phyloP scores from a whole-genome alignment of 208 protist species.

The Crithidia bombi region DNA sequence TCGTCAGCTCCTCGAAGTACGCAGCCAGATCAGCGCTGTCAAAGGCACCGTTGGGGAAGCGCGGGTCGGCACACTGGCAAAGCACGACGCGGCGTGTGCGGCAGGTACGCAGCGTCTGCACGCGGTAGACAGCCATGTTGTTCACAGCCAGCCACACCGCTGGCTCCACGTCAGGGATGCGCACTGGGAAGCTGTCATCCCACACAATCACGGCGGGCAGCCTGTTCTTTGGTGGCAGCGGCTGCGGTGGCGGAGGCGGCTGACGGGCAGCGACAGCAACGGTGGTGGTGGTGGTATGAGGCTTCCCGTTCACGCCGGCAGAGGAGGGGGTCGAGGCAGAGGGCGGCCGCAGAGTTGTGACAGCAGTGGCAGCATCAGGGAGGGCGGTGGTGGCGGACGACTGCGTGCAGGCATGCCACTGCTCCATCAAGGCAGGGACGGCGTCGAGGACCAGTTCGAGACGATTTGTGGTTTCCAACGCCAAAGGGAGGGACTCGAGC shows the following conservation, averaged over 20 bases:
- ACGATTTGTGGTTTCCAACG: slow-evolving; percentile 45
- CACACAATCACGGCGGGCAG: slow-evolving; percentile 60
- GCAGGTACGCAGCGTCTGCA: slow-evolving; percentile 53
- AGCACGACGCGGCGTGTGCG: slow-evolving; percentile 50
- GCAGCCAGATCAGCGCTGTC: slow-evolving; percentile 33
- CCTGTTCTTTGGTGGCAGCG: not conserved
- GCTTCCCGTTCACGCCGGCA: too few relatives aligned
- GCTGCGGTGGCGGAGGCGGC: not conserved
- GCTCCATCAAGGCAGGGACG: slow-evolving; percentile 58
- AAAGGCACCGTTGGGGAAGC: slow-evolving; percentile 44
- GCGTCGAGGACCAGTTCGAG: slow-evolving; percentile 81
- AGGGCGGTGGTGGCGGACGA: too few relatives aligned
- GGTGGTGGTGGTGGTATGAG: not conserved
- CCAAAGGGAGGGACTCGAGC: slow-evolving; percentile 55
- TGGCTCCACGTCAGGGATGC: slow-evolving; percentile 30
- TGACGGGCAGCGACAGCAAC: not conserved
- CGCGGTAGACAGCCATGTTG: slow-evolving; percentile 46
- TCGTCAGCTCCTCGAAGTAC: slow-evolving; percentile 35
- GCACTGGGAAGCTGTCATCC: slow-evolving; percentile 81
- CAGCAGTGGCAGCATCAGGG: not conserved
- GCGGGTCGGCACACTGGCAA: slow-evolving; percentile 36
- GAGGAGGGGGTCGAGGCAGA: too few relatives aligned
- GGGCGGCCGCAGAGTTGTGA: not conserved
- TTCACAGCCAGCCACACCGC: slow-evolving; percentile 63
- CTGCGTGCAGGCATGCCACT: slow-evolving; percentile 60